Evolutionary conservation across 352 stramenopile species (phyloP), one percentile per base, ranked within the genome.

Genomic region (Pythium rishiriense): DNA sequence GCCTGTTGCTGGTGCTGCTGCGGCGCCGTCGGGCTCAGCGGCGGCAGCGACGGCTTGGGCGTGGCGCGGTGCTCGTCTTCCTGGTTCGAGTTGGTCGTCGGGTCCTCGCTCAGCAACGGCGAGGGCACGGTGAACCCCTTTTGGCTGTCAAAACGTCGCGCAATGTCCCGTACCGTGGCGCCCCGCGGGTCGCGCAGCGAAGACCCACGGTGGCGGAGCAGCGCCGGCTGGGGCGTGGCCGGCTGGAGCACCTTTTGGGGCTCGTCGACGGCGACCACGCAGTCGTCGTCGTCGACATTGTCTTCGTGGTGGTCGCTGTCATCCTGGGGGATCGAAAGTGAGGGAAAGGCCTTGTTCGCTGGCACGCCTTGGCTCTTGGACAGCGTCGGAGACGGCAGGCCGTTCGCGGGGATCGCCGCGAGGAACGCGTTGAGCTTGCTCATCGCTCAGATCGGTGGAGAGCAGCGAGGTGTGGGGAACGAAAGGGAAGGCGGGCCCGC

Each of bases 351-450:
- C 58, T 66, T 71, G 50, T 58, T 51, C 7, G 45, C 21, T 4
- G 56, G 43, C 19, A 54, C 35, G 24, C 28, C 28, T 0, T 14
- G 8, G 3, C 22, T 50, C 63, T 65, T 65, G 39, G 35, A 22
- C 8, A 35, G n/a, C 15, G 43, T 68, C 28, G 65, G 81, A 21
- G 70, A 78, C 7, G 72, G 69, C 48, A 74, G 66, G 9, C 70
- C 74, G 58, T 92, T 92, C 43, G 79, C 74, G 10, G 83, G 83
- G 58, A 92, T 75, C 12, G 81, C 58, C 48, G 83, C 83, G 65
- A 92, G 70, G 72, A 92, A 92, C 39, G 83, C 83, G 67, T 89
- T 88, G 39, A 92, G 78, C 63, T 90, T 92, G 75, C 50, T 62
- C 63, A 70, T 70, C 19, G 24, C 24, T 25, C n/a, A n/a, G n/a